Base-by-base conservation (phyloP, 192 early-diverging fungal genomes). In the Mycoemilia scoparia region DNA sequence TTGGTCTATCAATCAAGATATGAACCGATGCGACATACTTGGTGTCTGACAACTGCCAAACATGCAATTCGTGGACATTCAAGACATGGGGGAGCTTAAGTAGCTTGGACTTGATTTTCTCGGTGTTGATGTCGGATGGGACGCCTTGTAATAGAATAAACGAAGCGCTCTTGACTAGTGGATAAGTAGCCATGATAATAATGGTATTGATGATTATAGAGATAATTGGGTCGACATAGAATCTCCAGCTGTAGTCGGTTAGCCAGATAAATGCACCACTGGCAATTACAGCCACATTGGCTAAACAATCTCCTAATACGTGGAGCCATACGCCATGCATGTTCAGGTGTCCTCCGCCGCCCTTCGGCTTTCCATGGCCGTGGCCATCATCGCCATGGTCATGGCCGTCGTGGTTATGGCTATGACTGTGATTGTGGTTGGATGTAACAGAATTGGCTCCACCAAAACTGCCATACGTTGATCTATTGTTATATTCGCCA, bases 1-100 rank as follows among this genome's bases (percentile, higher is more conserved):
- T 40, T 21, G 66, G 67, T 9, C 63, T 65, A 11, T 54, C 46
- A 7, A 87, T 54, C 11, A 73, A 49, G 1, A 88, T 68, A 49
- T 95, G 89, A n/a, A 86, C 70, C 1, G 78, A 82, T 0, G 78
- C 79, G 20, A 90, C 67, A 34, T 65, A 66, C 42, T 88, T 83
- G 36, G 69, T 76, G 34, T 87, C 80, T 18, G 77, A 82, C 41
- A 93, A 54, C 51, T 84, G 76, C 85, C 87, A 95, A 17, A 95
- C 77, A 46, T 95, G 89, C 13, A 95, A 41, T 39, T 95, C 89
- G 41, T 95, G 89, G 27, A 90, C 62, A 8, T 70, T 77, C 2
- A 77, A 23, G 3, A 93, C 70, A 29, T 67, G 71, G 6, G 62
- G 63, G 13, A 78, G 64, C 0, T 67, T 57, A 34, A 49, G 41